Evolutionary conservation across 352 stramenopile species (phyloP), one percentile per base, ranked within the genome.

Genomic region (Pythium coloratum): DNA sequence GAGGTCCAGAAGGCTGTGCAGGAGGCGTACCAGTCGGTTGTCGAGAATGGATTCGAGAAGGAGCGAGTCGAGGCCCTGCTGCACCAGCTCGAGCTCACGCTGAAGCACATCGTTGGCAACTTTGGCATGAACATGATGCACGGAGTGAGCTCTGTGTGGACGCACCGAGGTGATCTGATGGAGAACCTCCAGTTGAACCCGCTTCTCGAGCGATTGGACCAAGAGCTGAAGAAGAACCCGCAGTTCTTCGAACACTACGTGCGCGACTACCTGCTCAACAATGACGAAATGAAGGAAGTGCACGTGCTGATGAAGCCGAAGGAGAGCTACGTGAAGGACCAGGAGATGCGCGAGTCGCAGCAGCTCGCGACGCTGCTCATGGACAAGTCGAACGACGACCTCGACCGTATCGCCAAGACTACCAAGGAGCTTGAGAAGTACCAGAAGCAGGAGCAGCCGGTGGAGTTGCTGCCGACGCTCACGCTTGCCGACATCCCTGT

Each of bases 91-190:
- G 87, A 95, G 64, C 68, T 95, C 58, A 90, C 81, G 64, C 71
- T 88, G n/a, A 95, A 95, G 64, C 85, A 95, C 65, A 85, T 95
- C 30, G 82, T 86, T 0, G 82, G 83, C 53, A 91, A 93, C 60
- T 95, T 95, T 77, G 87, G 87, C 0, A 69, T 95, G 62, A 84
- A 86, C 20, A 64, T 94, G 18, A 84, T 95, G 82, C 85, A 91
- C 56, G 82, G 77, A 2, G 69, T 84, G 10, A 89, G 81, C 64
- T 90, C 80, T 10, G 76, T 85, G 28, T 95, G 87, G 87, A 75
- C 77, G 4, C 85, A 95, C 65, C 70, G 74, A 18, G 85, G 87
- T 9, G 83, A 94, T 50, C 24, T 91, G 3, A 71, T 92, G 28
- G 67, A 80, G 34, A 88, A 86, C 64, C 64, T 95, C 2, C 73